A percentile compares a stretch with the other conserved stretches of the same genome.
phyloP scores from a whole-genome alignment of 306 rosid species.

The Cicer pinnatifidum region DNA sequence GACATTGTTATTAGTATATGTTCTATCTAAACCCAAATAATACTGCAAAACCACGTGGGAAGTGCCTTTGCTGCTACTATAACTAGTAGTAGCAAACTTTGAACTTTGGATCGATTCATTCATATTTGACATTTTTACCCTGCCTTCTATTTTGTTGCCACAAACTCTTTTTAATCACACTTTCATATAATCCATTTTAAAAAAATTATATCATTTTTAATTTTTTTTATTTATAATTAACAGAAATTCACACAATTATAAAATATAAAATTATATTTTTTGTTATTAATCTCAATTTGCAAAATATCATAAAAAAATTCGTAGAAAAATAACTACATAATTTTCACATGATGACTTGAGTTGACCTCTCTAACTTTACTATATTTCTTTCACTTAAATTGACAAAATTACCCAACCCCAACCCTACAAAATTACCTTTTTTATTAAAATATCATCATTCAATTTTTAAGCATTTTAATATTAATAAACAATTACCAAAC shows the following conservation, averaged over 20 bases:
- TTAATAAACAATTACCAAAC: not conserved
- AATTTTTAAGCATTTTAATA: not conserved
- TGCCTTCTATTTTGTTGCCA: not conserved
- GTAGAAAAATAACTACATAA: not conserved
- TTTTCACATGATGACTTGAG: not conserved
- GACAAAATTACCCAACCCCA: not conserved
- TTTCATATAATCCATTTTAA: too few relatives aligned
- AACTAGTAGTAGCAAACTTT: not conserved
- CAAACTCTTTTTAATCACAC: not conserved
- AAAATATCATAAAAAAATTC: not conserved
- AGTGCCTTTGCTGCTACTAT: constrained; percentile 32
- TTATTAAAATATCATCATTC: not conserved
- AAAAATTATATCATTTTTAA: too few relatives aligned
- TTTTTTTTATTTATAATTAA: too few relatives aligned
- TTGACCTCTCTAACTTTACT: not conserved
- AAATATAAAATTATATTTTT: too few relatives aligned
- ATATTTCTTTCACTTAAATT: not conserved
- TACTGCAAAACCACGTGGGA: constrained; percentile 60
- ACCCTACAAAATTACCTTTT: not conserved
- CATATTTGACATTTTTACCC: constrained; percentile 48
- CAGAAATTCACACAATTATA: too few relatives aligned
- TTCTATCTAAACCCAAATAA: constrained; percentile 29
- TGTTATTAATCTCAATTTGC: not conserved
- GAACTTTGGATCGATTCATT: constrained; percentile 42
- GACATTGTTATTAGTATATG: not conserved